Base-by-base conservation (phyloP, 2,329 filamentous ascomycete species). In the Gliomastix tumulicola region DNA sequence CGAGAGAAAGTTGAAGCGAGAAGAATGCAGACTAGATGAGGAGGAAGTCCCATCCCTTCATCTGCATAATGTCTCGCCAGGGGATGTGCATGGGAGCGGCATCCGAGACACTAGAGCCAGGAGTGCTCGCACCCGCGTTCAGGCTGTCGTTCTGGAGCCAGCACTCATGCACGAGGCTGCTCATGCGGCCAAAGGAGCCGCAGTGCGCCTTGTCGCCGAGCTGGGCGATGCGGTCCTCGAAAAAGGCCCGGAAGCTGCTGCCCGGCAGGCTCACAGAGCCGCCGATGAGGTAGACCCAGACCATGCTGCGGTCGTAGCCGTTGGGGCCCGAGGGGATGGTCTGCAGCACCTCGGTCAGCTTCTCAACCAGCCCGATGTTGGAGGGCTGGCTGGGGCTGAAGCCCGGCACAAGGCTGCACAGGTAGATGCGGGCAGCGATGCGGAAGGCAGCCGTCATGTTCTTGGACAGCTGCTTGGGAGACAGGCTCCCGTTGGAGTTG, bases 381-480 rank as follows among this genome's bases (percentile, higher is more conserved):
- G 82, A 87, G 8, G 70, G 68, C 50, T 92, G 82, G 39, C 71
- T 73, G 33, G 84, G 84, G 49, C 82, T 80, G 63, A 90, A 92
- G 39, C 88, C 88, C 1, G 90, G 90, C 1, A 97, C 86, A 23
- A 98, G 72, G 54, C 86, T 89, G 78, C 88, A 95, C n/a, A 97
- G 80, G 63, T 96, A 96, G 64, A 98, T 88, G 54, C 90, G 84
- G 4, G 90, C 89, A 3, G 90, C 90, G 37, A 94, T 69, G 50
- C 90, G 86, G 77, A 94, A 98, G 30, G 94, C 80, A 28, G 82
- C 76, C 0, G 88, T 94, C 62, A 97, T 88, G 68, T 94, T 95
- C 60, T 77, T 81, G 55, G 82, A 83, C 45, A 97, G 74, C 60
- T 94, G 84, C 54, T 84, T 85, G 4, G 89, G 84, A 38, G 82